phyloP scores from a whole-genome alignment of 2,329 filamentous ascomycete genomes.

The Plectosphaerella sp. region DNA sequence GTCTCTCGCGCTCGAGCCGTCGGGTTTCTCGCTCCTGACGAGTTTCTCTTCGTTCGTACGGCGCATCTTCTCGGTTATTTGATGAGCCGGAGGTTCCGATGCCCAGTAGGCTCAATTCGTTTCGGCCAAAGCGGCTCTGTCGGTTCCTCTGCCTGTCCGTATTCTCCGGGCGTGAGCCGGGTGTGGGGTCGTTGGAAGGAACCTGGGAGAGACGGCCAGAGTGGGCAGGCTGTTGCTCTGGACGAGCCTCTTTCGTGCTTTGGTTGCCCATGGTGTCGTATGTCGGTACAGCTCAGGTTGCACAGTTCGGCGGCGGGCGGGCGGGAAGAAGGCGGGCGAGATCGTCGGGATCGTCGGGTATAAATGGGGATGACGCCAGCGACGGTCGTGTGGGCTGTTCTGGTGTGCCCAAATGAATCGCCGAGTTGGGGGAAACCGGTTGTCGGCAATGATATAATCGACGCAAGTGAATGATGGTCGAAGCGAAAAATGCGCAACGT shows the following conservation, averaged over 20 bases:
- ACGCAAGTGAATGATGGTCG: not conserved
- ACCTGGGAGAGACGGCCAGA: slow-evolving; percentile 11
- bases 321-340: not conserved
- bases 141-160: slow-evolving; percentile 4
- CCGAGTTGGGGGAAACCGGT: too few species aligned
- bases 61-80: slow-evolving; percentile 32
- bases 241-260: slow-evolving; percentile 33
- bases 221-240: slow-evolving; percentile 10
- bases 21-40: slow-evolving; percentile 87
- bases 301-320: not conserved
- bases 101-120: slow-evolving; percentile 43
- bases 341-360: not conserved
- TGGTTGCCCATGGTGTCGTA: slow-evolving; percentile 30
- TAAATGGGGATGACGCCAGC: not conserved
- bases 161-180: slow-evolving; percentile 7
- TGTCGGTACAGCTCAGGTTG: not conserved
- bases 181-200: slow-evolving; percentile 6
- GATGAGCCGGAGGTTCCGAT: slow-evolving; percentile 30
- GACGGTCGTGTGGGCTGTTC: not conserved
- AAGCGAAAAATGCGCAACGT: not conserved
- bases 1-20: slow-evolving; percentile 76
- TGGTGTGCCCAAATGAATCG: not conserved
- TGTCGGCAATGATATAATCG: not conserved
- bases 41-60: slow-evolving; percentile 72
- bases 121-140: slow-evolving; percentile 27